A percentile compares a stretch with the other conserved stretches of the same genome.
phyloP scores from a whole-genome alignment of 1,284 basidiomycete species.

The Leccinum pallidistipes region DNA sequence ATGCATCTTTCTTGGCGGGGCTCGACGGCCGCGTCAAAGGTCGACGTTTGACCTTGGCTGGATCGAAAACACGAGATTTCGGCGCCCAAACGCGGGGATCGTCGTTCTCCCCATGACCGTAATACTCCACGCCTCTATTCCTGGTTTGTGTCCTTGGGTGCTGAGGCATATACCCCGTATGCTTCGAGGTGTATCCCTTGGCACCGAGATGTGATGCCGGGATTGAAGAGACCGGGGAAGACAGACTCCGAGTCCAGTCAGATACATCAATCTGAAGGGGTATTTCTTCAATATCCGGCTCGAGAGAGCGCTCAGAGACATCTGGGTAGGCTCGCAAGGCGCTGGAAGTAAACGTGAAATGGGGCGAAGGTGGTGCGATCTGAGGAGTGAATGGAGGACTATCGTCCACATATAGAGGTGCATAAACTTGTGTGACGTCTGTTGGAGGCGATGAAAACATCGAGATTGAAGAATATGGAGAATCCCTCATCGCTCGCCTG shows the following conservation, averaged over 20 bases:
- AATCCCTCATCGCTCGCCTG: conserved; percentile 12
- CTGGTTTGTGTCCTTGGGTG: conserved; percentile 9
- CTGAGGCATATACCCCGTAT: conserved; percentile 9
- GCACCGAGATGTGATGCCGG: conserved; percentile 8
- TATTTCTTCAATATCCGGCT: neutral
- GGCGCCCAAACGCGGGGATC: conserved; percentile 35
- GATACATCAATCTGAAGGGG: conserved; percentile 6
- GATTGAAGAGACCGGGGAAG: conserved; percentile 1
- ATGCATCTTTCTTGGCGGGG: conserved; percentile 16
- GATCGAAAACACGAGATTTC: conserved; percentile 27
- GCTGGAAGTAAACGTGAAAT: conserved; percentile 16
- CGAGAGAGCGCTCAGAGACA: neutral
- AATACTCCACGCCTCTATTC: conserved; percentile 24
- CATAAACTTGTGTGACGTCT: conserved; percentile 19
- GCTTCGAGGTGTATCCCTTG: conserved; percentile 10
- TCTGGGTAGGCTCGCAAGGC: conserved; percentile 18
- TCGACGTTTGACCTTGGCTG: conserved; percentile 26
- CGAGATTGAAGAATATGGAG: conserved; percentile 8
- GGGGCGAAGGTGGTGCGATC: conserved; percentile 9
- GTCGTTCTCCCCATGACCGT: conserved; percentile 11
- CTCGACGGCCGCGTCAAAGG: conserved; percentile 24
- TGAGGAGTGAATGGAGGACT: conserved; percentile 6
- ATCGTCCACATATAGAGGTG: conserved; percentile 21
- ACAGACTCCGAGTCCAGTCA: conserved; percentile 8
- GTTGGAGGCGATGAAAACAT: conserved; percentile 29